Conservation (phyloP, 1,139 yeast species). For the Scheffersomyces cryptocercus region DNA sequence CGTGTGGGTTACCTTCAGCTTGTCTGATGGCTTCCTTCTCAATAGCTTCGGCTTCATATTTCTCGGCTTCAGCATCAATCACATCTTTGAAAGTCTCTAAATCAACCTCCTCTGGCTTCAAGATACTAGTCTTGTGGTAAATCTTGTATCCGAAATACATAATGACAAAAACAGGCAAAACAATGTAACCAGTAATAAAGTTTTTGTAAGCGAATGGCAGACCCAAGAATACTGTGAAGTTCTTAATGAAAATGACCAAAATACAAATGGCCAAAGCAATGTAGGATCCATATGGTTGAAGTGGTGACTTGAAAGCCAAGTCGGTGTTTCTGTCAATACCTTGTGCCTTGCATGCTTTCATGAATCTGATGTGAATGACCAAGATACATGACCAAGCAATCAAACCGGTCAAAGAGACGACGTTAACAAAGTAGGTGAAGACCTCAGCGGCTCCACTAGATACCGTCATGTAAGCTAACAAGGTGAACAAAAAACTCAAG, state of each 20-base stretch:
- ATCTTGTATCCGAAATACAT: constrained; percentile 62
- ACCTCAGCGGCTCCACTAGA: constrained; percentile 22
- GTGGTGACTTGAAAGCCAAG: constrained; percentile 63
- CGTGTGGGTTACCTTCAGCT: constrained; percentile 45
- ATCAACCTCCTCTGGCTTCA: constrained; percentile 61
- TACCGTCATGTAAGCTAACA: constrained; percentile 29
- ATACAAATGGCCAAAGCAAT: constrained; percentile 55
- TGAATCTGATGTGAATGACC: constrained; percentile 61
- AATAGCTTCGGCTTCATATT: constrained; percentile 44
- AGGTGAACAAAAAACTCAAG: constrained; percentile 34
- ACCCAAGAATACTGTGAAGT: constrained; percentile 69
- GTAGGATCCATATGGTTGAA: constrained; percentile 66
- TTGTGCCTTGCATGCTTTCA: constrained; percentile 66
- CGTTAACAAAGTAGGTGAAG: constrained; percentile 27
- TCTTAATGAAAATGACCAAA: constrained; percentile 65
- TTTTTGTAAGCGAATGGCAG: constrained; percentile 54
- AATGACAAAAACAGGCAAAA: constrained; percentile 64
- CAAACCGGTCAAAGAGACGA: constrained; percentile 30
- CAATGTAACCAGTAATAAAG: constrained; percentile 78
- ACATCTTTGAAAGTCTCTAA: constrained; percentile 63
- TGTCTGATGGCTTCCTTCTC: constrained; percentile 46
- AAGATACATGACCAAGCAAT: constrained; percentile 31
- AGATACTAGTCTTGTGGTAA: constrained; percentile 50
- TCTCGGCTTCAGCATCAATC: constrained; percentile 68
- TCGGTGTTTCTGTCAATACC: constrained; percentile 43